Conservation (phyloP, 331 rosid genomes). For the Acacia concinna region DNA sequence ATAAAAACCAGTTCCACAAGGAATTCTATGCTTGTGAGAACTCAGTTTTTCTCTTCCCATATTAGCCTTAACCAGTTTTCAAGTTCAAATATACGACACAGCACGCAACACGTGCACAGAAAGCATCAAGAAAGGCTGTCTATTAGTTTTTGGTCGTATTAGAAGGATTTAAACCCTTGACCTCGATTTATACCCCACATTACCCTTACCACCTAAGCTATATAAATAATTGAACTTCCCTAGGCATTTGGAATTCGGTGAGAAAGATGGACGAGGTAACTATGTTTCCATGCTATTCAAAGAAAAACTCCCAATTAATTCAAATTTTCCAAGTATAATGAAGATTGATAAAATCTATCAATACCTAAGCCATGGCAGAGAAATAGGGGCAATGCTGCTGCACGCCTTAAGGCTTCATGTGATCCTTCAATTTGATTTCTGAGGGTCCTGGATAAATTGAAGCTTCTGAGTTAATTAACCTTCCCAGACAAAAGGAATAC, state of each 20-base stretch:
- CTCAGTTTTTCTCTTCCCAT: not conserved
- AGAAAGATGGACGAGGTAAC: not conserved
- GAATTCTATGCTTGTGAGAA: conserved; percentile 1
- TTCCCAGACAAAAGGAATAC: conserved; percentile 23
- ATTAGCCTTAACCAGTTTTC: not conserved
- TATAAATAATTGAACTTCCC: conserved; percentile 8
- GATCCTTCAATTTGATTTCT: conserved; percentile 61
- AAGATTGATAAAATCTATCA: conserved; percentile 29
- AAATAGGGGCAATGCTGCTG: conserved; percentile 73
- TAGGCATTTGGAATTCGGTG: conserved; percentile 5
- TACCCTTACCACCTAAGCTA: not conserved
- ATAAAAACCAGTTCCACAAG: conserved; percentile 3
- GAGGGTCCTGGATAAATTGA: conserved; percentile 55
- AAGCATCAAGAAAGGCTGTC: not conserved
- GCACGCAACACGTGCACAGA: not conserved
- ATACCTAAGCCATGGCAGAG: conserved; percentile 87
- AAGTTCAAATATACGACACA: conserved; percentile 4
- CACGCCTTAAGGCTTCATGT: conserved; percentile 69
- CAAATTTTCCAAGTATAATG: conserved; percentile 1
- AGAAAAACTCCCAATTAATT: not conserved
- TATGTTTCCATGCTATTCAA: not conserved
- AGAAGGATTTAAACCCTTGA: not conserved
- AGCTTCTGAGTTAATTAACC: conserved; percentile 27
- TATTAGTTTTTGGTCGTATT: not conserved
- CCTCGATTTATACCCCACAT: not conserved